phyloP scores from a whole-genome alignment of 768 basidiomycete genomes.

The Dentipellis fragilis region DNA sequence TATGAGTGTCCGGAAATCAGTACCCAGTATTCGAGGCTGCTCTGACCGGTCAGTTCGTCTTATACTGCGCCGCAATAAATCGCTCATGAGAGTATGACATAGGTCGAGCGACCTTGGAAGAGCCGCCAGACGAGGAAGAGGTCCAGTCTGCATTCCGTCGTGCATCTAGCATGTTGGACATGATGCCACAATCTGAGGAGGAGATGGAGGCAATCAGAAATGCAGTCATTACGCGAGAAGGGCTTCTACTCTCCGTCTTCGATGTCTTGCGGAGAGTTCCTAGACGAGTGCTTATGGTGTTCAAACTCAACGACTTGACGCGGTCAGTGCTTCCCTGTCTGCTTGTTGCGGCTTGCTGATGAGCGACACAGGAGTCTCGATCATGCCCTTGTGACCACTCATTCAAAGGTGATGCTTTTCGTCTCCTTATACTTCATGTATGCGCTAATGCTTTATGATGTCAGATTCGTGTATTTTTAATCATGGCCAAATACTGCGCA shows the following conservation, averaged over 20 bases:
- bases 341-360: not conserved
- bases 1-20: slow-evolving; percentile 25
- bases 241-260: slow-evolving; percentile 76
- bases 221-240: slow-evolving; percentile 77
- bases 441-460: slow-evolving; percentile 12
- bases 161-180: slow-evolving; percentile 70
- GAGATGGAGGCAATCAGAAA: slow-evolving; percentile 77
- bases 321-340: slow-evolving; percentile 30
- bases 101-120: slow-evolving; percentile 64
- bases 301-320: slow-evolving; percentile 82
- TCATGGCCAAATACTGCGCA: slow-evolving; percentile 84
- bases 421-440: slow-evolving; percentile 7
- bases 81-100: too few relatives aligned
- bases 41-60: slow-evolving; percentile 50
- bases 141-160: slow-evolving; percentile 33
- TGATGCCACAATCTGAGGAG: slow-evolving; percentile 57
- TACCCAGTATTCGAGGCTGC: slow-evolving; percentile 95
- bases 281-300: slow-evolving; percentile 69
- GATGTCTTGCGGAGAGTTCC: slow-evolving; percentile 83
- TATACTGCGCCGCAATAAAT: too few relatives aligned
- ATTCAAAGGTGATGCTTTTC: slow-evolving; percentile 46
- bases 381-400: slow-evolving; percentile 77
- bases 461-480: slow-evolving; percentile 79
- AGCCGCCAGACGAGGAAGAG: slow-evolving; percentile 25
- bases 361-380: slow-evolving; percentile 62